Evolutionary conservation across 805 yeast genomes (phyloP), one percentile per base, ranked within the genome.

Genomic region (Suhomyces prunicola): DNA sequence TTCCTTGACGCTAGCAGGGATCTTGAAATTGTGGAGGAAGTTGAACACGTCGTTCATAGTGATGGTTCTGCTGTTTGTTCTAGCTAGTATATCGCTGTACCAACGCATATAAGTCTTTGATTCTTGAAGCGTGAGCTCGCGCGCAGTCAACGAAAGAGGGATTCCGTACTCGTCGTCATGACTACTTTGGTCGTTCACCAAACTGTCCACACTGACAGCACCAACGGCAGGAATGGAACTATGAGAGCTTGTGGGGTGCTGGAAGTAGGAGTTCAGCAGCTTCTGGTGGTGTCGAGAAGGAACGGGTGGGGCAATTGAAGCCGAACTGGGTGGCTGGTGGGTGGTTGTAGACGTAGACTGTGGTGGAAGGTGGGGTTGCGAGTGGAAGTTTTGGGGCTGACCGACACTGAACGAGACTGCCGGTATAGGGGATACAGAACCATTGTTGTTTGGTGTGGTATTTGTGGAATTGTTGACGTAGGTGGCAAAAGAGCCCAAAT

Each of bases 101-200:
- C 99, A 93, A 58, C 97, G 77, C 60, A 93, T 81, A 68, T 93
- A 93, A 1, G 97, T 88, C 61, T 86, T 83, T 10, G 84, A 81
- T 68, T 93, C 99, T 52, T 87, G 88, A 17, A 79, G 78, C 0
- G 96, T 81, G 46, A 93, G 77, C 53, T 90, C 90, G 46, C 79
- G 81, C 1, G 82, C 79, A 1, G 85, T 76, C n/a, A 88, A 70
- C 2, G 90, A 82, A 48, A 88, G 68, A 0, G 92, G 90, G 2
- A 84, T 78, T 9, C 71, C 59, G 7, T 72, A 56, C 46, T 80
- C 82, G 40, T 71, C 51, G 24, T 22, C 45, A 35, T 41, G 35
- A 10, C 39, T 26, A 46, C 35, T 44, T 55, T 19, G 52, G 56
- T 58, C 44, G 53, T 57, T 10, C 46, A 57, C 24, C 59, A 64